These are phyloP conservation scores for Silene latifolia DNA, from an alignment of 148 eudicot genomes.

Conservation along the genomic window DNA sequence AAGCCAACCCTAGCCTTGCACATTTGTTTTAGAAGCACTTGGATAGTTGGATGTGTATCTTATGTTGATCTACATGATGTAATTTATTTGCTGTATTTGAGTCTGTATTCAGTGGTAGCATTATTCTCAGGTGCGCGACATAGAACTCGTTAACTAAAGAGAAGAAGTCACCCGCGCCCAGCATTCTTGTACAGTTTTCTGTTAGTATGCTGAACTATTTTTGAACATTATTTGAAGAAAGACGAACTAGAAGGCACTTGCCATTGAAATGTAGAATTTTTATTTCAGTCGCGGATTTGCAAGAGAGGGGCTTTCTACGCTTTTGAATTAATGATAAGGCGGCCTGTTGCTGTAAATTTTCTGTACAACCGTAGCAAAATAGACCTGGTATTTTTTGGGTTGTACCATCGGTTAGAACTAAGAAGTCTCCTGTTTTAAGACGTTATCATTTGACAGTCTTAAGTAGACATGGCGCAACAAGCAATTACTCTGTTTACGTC, in stretches of 20 bases:
- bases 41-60: not conserved
- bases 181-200: constrained; percentile 19
- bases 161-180: constrained; percentile 1
- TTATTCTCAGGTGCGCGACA: not conserved
- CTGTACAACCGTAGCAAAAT: too few species aligned
- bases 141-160: not conserved
- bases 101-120: constrained; percentile 8
- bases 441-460: too few species aligned
- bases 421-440: too few species aligned
- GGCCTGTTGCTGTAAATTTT: too few species aligned
- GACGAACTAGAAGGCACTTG: not conserved
- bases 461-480: too few species aligned
- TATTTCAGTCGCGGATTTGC: too few species aligned
- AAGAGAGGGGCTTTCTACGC: too few species aligned
- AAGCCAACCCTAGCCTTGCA: constrained; percentile 17
- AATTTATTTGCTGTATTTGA: constrained; percentile 14
- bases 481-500: too few species aligned
- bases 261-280: not conserved
- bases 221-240: not conserved
- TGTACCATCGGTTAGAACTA: too few species aligned
- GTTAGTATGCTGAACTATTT: too few species aligned
- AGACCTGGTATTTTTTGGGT: too few species aligned
- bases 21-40: not conserved
- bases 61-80: not conserved
- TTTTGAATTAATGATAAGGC: too few species aligned